Evolutionary conservation across 2,329 filamentous ascomycete genomes (phyloP), one percentile per base, ranked within the genome.

Genomic region (Aspergillus intermedius): DNA sequence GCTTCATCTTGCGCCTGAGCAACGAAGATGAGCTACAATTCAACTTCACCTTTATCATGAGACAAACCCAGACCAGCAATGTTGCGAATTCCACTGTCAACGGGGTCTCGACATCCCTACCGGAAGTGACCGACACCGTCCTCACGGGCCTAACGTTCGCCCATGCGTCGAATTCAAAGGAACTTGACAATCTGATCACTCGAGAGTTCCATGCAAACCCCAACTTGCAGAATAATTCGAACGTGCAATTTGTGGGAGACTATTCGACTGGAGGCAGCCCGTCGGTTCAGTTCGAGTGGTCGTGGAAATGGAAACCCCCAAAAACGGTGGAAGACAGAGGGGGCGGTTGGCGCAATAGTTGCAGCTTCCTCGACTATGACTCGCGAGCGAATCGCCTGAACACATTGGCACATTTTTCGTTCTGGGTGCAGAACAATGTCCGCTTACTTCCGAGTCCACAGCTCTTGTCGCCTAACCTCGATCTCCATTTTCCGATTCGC

Each of bases 341-440:
- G 25, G 89, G 90, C 49, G 93, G 93, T 41, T 98, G 93, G 91
- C 87, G 89, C 63, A 97, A 94, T 64, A 87, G 86, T 60, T 97
- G 93, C 77, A 96, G 89, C 67, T 96, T 98, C 71, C 86, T 97
- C 59, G 93, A 98, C 70, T 98, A 98, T 65, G 91, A 98, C 69
- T 87, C 93, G 64, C 83, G 91, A 58, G 89, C 90, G 30, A 93
- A 98, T 71, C 82, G 86, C 54, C 73, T 98, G 51, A 83, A 94
- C 59, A 91, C 90, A 3, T 78, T 98, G 47, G 91, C 88, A 12
- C 91, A 84, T 65, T 97, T 98, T 71, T 90, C 88, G 4, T 97
- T 95, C 66, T 98, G 89, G 86, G 90, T 97, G 50, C 81, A 91
- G 59, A 91, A 87, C 84, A 62, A 65, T 42, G 52, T 61, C 12